A percentile compares a stretch with the other conserved stretches of the same genome.
Conservation (phyloP, 2,329 filamentous ascomycete genomes). For the Colletotrichum sp. region DNA sequence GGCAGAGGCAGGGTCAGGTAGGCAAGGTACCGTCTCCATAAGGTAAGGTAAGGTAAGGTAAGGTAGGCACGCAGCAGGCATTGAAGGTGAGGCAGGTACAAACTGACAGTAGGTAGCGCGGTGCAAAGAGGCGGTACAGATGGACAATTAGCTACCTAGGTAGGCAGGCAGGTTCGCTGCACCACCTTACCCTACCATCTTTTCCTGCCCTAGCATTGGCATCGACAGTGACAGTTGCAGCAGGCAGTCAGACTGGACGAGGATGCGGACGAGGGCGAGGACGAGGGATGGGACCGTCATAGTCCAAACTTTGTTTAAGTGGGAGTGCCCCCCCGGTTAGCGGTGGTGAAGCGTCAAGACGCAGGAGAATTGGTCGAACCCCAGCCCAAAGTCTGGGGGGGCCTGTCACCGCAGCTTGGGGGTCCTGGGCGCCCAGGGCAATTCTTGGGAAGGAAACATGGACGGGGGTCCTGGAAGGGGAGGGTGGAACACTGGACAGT, state of each 20-base stretch:
- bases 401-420: background rate
- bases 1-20: background rate
- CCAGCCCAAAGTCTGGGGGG: slow-evolving; percentile 12
- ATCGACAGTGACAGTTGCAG: background rate
- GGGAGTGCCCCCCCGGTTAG: background rate
- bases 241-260: background rate
- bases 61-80: background rate
- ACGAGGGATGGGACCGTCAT: slow-evolving; percentile 17
- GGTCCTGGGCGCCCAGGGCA: background rate
- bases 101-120: background rate
- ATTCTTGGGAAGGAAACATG: background rate
- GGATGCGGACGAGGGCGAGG: background rate
- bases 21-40: background rate
- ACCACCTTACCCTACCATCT: background rate
- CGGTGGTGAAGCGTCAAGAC: slow-evolving; percentile 6
- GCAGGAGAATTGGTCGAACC: slow-evolving; percentile 6
- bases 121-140: background rate
- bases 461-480: background rate
- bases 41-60: background rate
- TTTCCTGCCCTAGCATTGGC: background rate
- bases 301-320: slow-evolving; percentile 24
- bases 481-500: background rate
- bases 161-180: background rate
- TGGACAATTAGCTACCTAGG: background rate
- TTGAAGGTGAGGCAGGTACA: background rate